Conservation (phyloP, 148 eudicot species). For the Selenicereus undatus region DNA sequence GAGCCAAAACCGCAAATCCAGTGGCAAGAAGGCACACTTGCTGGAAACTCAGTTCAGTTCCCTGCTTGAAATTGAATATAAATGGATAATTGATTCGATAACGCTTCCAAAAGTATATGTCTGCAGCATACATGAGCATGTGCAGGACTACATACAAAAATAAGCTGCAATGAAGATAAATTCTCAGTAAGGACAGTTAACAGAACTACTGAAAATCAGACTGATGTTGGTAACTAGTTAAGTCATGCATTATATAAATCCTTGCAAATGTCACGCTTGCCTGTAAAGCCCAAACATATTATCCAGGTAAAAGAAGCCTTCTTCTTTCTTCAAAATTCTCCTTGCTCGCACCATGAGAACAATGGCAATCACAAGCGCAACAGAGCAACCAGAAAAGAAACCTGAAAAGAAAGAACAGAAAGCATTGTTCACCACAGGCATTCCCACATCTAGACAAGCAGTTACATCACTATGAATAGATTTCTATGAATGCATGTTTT, state of each 20-base stretch:
- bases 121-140: slow-evolving; percentile 70
- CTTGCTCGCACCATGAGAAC: slow-evolving; percentile 46
- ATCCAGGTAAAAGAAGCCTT: slow-evolving; percentile 40
- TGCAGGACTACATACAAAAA: slow-evolving; percentile 61
- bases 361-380: slow-evolving; percentile 55
- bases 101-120: slow-evolving; percentile 76
- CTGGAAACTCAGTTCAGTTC: slow-evolving; percentile 65
- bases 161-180: slow-evolving; percentile 48
- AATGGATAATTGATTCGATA: slow-evolving; percentile 71
- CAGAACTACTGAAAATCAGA: neutral
- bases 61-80: slow-evolving; percentile 81
- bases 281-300: slow-evolving; percentile 69
- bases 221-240: neutral
- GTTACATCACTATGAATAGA: neutral
- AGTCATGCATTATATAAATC: neutral
- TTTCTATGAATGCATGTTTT: neutral
- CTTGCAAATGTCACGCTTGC: slow-evolving; percentile 26
- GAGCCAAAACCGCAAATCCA: slow-evolving; percentile 59
- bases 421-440: neutral
- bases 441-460: neutral
- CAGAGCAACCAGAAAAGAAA: slow-evolving; percentile 67
- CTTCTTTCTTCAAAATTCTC: slow-evolving; percentile 38
- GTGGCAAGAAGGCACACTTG: slow-evolving; percentile 60
- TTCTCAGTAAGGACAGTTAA: slow-evolving; percentile 2
- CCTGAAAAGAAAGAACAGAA: slow-evolving; percentile 40